Evolutionary conservation across 495 filamentous ascomycete species (phyloP), one percentile per base, ranked within the genome.

Genomic region (Trichoderma gamsii): DNA sequence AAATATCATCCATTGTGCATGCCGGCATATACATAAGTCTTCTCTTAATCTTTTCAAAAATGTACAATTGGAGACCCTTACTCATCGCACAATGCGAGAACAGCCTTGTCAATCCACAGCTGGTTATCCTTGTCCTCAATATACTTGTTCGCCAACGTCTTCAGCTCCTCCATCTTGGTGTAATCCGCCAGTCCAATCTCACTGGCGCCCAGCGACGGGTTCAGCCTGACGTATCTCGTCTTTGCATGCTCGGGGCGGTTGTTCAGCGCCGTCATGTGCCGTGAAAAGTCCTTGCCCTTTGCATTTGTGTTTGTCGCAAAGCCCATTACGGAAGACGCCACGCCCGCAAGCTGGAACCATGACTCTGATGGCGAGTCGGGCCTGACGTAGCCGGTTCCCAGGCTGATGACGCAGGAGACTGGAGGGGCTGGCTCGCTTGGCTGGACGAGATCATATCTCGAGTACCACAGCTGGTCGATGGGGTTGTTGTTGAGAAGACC

Each of bases 151-250:
- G 56, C 56, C 23, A 61, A 21, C 9, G 6, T 29, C 56, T 61
- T 61, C 56, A 61, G 56, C 25, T 61, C 56, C 0, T 61, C 56
- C 56, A 61, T 61, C 56, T 61, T 61, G 56, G 56, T 61, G n/a
- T 61, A 61, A 32, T 61, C 56, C 25, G 56, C 56, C 56, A 61
- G 56, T 4, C 56, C 56, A 61, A 61, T 61, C 56, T 61, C 56
- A 18, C 25, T 61, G 23, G 15, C 27, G 23, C 56, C 56, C 23
- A 61, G 56, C 27, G 56, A 27, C 56, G 56, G 56, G 16, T 61
- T 61, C 25, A 61, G 12, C 9, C 56, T 11, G 23, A 61, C 56
- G 12, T 61, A 61, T 32, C 25, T 11, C 8, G 56, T 61, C 25
- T 61, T 29, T 11, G 56, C 21, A 21, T 61, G 56, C 23, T 61